Percentiles rank a stretch among this genome's conserved stretches.
Evolutionary conservation across 2,329 filamentous ascomycete species (phyloP).

Genomic region (Nothophaeocryptopus gaeumannii): DNA sequence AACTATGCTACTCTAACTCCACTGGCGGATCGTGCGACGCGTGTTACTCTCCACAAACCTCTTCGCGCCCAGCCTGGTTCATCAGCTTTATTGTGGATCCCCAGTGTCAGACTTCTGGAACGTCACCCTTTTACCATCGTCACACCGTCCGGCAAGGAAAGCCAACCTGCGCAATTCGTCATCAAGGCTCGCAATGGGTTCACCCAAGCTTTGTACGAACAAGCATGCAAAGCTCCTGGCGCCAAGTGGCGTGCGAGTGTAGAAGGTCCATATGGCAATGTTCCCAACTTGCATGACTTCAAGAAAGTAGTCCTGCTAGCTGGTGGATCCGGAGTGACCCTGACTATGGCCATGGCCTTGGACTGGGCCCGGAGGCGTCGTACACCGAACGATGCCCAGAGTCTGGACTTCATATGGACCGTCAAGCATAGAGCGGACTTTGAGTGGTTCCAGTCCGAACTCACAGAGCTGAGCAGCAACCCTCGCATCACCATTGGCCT

Average conservation of each 20-base stretch:
- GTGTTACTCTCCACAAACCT: conserved; percentile 18
- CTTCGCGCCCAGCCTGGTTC: conserved; percentile 22
- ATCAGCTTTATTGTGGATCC: conserved; percentile 27
- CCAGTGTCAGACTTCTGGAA: conserved; percentile 17
- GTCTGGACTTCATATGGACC: conserved; percentile 44
- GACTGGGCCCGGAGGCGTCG: conserved; percentile 37
- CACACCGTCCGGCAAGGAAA: neutral
- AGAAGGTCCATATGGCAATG: conserved; percentile 32
- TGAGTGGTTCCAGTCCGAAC: conserved; percentile 52
- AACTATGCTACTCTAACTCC: conserved; percentile 23
- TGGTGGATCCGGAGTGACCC: conserved; percentile 60
- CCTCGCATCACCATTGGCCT: conserved; percentile 49
- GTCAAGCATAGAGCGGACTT: conserved; percentile 30
- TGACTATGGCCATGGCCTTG: conserved; percentile 55
- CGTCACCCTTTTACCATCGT: conserved; percentile 28
- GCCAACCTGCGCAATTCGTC: conserved; percentile 22
- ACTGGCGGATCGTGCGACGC: conserved; percentile 19
- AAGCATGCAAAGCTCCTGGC: conserved; percentile 18
- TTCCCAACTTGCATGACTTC: conserved; percentile 51
- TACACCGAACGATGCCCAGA: conserved; percentile 44
- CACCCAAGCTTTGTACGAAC: conserved; percentile 19
- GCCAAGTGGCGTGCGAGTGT: conserved; percentile 18
- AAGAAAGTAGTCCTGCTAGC: conserved; percentile 59
- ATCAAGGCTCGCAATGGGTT: conserved; percentile 25
- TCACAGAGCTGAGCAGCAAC: conserved; percentile 47